These are phyloP conservation scores for Aeschynomene evenia DNA, from an alignment of 306 rosid species.

Conservation along the genomic window DNA sequence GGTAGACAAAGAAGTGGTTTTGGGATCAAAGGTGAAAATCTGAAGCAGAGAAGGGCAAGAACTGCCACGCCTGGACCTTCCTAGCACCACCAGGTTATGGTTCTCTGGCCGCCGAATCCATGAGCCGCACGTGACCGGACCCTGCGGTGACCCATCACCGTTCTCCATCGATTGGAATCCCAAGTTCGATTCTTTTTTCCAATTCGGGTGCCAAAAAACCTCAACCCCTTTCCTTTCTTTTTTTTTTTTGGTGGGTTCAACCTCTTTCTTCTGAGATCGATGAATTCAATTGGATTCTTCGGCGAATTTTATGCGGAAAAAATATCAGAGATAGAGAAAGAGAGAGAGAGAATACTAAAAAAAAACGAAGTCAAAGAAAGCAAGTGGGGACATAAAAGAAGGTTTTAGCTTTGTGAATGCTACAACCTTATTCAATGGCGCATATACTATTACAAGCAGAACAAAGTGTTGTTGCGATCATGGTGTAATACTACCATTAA, in stretches of 20 bases:
- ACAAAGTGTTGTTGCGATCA: neutral
- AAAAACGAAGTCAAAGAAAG: neutral
- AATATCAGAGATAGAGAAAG: neutral
- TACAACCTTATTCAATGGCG: neutral
- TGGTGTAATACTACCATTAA: neutral
- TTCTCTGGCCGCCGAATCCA: conserved; percentile 97
- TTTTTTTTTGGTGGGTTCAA: too few relatives aligned
- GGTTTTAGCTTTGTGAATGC: conserved; percentile 14
- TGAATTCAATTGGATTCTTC: conserved; percentile 7
- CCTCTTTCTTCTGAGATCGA: neutral
- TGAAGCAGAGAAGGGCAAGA: conserved; percentile 63
- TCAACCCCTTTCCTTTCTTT: too few relatives aligned
- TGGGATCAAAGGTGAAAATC: conserved; percentile 76
- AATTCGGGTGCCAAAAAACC: conserved; percentile 25
- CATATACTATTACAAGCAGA: neutral
- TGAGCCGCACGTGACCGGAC: conserved; percentile 74
- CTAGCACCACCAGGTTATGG: conserved; percentile 50
- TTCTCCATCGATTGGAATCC: conserved; percentile 46
- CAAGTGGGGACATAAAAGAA: conserved; percentile 14
- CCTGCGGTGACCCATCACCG: conserved; percentile 57
- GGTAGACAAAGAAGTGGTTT: conserved; percentile 59
- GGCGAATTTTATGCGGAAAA: neutral
- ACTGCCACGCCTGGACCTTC: conserved; percentile 57
- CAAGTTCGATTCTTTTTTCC: conserved; percentile 28
- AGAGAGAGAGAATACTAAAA: neutral